phyloP scores from a whole-genome alignment of 805 yeast species.

The Komagataella phaffii region DNA sequence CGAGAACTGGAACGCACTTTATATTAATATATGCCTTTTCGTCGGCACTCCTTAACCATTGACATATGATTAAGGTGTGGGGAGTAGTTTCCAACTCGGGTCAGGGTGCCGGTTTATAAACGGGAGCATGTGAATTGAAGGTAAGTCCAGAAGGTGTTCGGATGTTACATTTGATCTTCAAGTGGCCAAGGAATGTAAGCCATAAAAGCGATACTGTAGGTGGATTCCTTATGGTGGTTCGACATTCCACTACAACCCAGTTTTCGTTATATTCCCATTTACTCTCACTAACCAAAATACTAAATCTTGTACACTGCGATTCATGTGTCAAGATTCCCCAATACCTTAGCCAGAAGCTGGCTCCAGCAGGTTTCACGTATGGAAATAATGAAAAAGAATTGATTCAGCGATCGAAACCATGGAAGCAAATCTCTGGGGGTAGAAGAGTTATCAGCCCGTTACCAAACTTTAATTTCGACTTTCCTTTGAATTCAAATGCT shows the following conservation, averaged over 20 bases:
- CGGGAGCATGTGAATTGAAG: neutral
- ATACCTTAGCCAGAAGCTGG: neutral
- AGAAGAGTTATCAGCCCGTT: neutral
- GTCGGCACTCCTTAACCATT: neutral
- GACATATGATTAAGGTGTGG: neutral
- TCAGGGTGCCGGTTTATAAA: neutral
- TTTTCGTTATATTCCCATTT: no score
- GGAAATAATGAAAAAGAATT: neutral
- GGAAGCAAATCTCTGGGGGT: neutral
- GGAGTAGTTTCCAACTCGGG: neutral
- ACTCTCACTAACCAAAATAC: neutral
- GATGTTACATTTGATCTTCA: neutral
- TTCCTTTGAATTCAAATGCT: neutral
- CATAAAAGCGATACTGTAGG: neutral
- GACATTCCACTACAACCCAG: neutral
- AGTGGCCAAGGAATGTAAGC: neutral
- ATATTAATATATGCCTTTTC: no score
- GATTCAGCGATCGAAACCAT: neutral
- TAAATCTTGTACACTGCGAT: neutral
- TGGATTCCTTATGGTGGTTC: neutral
- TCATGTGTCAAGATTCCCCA: neutral
- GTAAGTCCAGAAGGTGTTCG: neutral
- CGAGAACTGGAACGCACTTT: neutral
- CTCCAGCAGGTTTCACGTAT: neutral
- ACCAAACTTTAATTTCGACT: neutral